Evolutionary conservation across 2,329 filamentous ascomycete species (phyloP), one percentile per base, ranked within the genome.

Genomic region (Diaporthe ilicicola): DNA sequence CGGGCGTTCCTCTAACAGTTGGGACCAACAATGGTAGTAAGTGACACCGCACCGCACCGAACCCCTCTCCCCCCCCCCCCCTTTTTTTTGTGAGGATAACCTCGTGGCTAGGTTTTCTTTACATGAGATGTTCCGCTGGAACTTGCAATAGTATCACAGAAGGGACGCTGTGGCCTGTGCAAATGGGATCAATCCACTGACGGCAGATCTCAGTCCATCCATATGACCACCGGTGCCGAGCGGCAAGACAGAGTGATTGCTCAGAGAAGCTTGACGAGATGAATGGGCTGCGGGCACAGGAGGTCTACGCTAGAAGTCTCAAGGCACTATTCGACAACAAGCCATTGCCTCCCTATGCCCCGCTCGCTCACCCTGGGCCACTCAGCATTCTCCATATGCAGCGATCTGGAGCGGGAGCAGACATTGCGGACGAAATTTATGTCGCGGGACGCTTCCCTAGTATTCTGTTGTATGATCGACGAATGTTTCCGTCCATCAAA

Each of bases 401-500:
- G 17, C 85, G 83, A 10, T 82, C 88, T 1, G 87, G 86, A 0
- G 80, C 83, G 10, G 79, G 79, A 12, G 82, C 83, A 61, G 85
- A 89, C 73, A 85, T 90, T 22, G 92, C 93, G 62, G 88, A 92
- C 71, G 92, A 96, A 37, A 96, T 98, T 50, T 95, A 95, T 83
- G 90, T 98, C 44, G 94, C 92, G 5, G 95, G 95, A 0, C 90
- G 95, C 19, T 98, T 98, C 78, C 93, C 94, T 5, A 95, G 91
- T 76, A 93, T 98, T 70, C 84, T 98, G 4, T 92, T 94, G 78
- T 98, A 97, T 81, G 94, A 98, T 78, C 89, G 94, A 4, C 91
- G 95, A 54, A 94, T 89, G 80, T 97, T 98, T 76, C 93, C 94
- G 0, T 88, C 89, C 19, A 87, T 97, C 9, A 88, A 90, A 72